Percentiles rank a stretch among this genome's conserved stretches.
Evolutionary conservation across 805 yeast genomes (phyloP).

Genomic region (Hagleromyces aurorensis): DNA sequence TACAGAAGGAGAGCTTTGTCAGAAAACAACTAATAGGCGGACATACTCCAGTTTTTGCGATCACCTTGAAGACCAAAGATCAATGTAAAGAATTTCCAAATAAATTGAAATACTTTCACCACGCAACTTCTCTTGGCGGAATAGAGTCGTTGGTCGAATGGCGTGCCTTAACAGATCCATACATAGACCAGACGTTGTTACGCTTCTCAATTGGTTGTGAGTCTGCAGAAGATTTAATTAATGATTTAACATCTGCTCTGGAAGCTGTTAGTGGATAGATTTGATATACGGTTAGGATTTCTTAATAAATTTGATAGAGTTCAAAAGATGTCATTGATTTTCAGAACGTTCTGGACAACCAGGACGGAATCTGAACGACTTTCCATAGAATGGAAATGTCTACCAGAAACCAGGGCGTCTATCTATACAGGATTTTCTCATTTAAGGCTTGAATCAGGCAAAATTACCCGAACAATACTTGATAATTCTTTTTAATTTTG

Average conservation of each 20-base stretch:
- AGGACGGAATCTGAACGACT: too few relatives aligned
- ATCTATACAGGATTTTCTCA: too few relatives aligned
- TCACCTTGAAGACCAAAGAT: conserved; percentile 42
- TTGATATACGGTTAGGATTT: too few relatives aligned
- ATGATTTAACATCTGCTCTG: conserved; percentile 63
- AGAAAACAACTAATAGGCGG: conserved; percentile 59
- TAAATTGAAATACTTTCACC: conserved; percentile 62
- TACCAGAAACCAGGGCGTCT: too few relatives aligned
- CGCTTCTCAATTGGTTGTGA: conserved; percentile 81
- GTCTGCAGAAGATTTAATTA: conserved; percentile 64
- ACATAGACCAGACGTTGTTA: conserved; percentile 48
- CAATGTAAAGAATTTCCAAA: conserved; percentile 60
- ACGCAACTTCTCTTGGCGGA: conserved; percentile 91
- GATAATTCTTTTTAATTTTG: too few relatives aligned
- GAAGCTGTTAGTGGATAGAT: too few relatives aligned
- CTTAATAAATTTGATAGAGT: too few relatives aligned
- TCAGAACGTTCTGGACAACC: too few relatives aligned
- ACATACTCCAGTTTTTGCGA: conserved; percentile 67
- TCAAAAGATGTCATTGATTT: too few relatives aligned
- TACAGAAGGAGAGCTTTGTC: conserved; percentile 66
- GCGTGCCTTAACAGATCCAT: conserved; percentile 67
- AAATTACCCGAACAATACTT: too few relatives aligned
- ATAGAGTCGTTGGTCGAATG: conserved; percentile 87
- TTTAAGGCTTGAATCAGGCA: too few relatives aligned
- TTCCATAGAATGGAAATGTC: too few relatives aligned